Base-by-base conservation (phyloP, 306 rosid genomes). In the Chamaecrista fasciculata region DNA sequence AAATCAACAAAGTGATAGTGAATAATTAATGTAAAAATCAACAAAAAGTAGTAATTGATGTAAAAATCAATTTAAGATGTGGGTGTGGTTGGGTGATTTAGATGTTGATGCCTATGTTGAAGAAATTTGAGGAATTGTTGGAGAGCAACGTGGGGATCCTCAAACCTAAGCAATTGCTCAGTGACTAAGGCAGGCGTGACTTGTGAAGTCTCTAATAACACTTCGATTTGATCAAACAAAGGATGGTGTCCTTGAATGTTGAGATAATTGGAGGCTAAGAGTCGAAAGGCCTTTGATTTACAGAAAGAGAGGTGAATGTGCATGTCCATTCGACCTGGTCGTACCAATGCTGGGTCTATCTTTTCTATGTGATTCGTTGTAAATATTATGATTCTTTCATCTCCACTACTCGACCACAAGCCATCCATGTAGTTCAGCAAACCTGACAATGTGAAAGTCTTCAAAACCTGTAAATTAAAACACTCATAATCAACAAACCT, bases 251-350 rank as follows among this genome's bases (percentile, higher is more conserved):
- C 80, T 50, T 68, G 46, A 46, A 69, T 37, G 3, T 57, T 86
- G 8, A 86, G 79, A 71, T 86, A 85, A 60, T 83, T 88, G 0
- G 69, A 69, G 37, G 78, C 88, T 28, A 86, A 44, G 7, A 57
- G 20, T 67, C 44, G 48, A 12, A 82, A 86, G 23, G 81, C 96
- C 25, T 74, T 51, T 2, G 40, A 25, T 34, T 73, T 71, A 66
- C 84, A 85, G 42, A 56, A 84, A 5, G 92, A 80, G 82, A 86
- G 61, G 82, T 84, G 29, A 33, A 86, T 84, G 73, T 86, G 92
- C 83, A 74, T 68, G 53, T 86, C 90, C 92, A 89, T 86, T 4
- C 96, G 83, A 24, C 92, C 86, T 0, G 87, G 82, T 0, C 88
- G 79, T 67, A 86, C 12, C 80, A 89, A 55, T 0, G 87, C 89